phyloP scores from a whole-genome alignment of 2,329 filamentous ascomycete genomes.

The Seiridium cupressi region DNA sequence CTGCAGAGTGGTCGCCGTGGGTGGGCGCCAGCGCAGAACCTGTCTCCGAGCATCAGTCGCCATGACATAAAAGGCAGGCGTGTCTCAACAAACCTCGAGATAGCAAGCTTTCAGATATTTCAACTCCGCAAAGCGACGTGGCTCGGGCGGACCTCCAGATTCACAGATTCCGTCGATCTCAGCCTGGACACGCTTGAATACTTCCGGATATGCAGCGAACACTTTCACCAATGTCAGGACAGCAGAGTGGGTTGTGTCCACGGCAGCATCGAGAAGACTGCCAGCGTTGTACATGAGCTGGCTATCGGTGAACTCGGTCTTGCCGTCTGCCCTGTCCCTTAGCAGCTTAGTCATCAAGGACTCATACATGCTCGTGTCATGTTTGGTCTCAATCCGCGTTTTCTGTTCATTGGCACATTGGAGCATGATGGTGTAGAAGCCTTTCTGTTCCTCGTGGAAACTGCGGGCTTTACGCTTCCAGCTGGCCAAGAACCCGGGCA shows the following conservation, averaged over 20 bases:
- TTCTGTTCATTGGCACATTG: constrained; percentile 3
- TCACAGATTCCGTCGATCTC: constrained; percentile 14
- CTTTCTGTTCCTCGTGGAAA: constrained; percentile 3
- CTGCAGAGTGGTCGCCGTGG: constrained; percentile 10
- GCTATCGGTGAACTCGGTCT: constrained; percentile 9
- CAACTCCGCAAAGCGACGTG: constrained; percentile 4
- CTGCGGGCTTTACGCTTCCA: constrained; percentile 9
- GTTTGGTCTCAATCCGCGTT: neutral
- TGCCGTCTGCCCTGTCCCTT: constrained; percentile 4
- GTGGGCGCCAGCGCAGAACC: constrained; percentile 14
- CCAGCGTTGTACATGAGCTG: constrained; percentile 14
- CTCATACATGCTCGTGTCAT: neutral
- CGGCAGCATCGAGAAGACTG: constrained; percentile 14
- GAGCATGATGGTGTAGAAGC: constrained; percentile 12
- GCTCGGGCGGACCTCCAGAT: constrained; percentile 7
- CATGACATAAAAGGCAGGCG: neutral
- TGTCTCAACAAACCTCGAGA: constrained; percentile 12
- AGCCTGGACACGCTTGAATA: constrained; percentile 11
- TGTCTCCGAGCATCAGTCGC: neutral
- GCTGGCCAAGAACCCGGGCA: constrained; percentile 7
- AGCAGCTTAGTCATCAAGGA: constrained; percentile 10
- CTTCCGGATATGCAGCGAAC: constrained; percentile 13
- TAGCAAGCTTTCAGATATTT: constrained; percentile 17
- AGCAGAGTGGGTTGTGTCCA: constrained; percentile 13
- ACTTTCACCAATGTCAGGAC: constrained; percentile 13